phyloP scores from a whole-genome alignment of 352 stramenopile genomes.

The Thalassiosira hispida region DNA sequence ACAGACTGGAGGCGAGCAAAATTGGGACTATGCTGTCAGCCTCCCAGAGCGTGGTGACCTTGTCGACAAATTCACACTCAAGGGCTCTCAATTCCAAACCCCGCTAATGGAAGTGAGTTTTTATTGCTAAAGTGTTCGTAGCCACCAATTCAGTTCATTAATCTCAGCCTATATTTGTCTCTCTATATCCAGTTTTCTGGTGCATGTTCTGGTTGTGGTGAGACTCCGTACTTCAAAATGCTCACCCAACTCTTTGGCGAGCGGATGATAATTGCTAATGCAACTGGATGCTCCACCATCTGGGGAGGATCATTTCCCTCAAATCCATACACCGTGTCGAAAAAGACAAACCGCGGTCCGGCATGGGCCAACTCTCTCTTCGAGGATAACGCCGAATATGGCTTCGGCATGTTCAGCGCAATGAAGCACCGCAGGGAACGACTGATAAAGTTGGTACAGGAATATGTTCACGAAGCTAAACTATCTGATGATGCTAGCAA shows the following conservation, averaged over 20 bases:
- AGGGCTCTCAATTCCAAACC: constrained; percentile 80
- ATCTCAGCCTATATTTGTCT: too few species aligned
- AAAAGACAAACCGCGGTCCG: constrained; percentile 51
- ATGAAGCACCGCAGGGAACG: constrained; percentile 71
- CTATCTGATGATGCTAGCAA: constrained; percentile 14
- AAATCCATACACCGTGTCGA: constrained; percentile 80
- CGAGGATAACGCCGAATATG: constrained; percentile 82
- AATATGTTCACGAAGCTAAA: constrained; percentile 62
- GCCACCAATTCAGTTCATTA: too few species aligned
- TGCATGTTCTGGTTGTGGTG: constrained; percentile 78
- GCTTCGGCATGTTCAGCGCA: constrained; percentile 74
- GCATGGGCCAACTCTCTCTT: constrained; percentile 71
- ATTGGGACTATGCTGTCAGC: constrained; percentile 73
- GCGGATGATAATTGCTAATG: constrained; percentile 83
- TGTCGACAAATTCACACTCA: constrained; percentile 72
- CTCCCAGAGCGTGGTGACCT: constrained; percentile 73
- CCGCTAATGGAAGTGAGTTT: constrained; percentile 62
- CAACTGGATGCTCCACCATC: constrained; percentile 74
- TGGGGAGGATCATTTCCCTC: constrained; percentile 79
- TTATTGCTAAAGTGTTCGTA: too few species aligned
- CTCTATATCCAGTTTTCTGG: constrained; percentile 81
- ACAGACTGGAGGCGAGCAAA: constrained; percentile 57
- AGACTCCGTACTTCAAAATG: constrained; percentile 77
- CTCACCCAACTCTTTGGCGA: constrained; percentile 84
- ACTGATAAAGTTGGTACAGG: constrained; percentile 71